Evolutionary conservation across 2,329 filamentous ascomycete genomes (phyloP).

Genomic region (Leptographium wingfieldii): DNA sequence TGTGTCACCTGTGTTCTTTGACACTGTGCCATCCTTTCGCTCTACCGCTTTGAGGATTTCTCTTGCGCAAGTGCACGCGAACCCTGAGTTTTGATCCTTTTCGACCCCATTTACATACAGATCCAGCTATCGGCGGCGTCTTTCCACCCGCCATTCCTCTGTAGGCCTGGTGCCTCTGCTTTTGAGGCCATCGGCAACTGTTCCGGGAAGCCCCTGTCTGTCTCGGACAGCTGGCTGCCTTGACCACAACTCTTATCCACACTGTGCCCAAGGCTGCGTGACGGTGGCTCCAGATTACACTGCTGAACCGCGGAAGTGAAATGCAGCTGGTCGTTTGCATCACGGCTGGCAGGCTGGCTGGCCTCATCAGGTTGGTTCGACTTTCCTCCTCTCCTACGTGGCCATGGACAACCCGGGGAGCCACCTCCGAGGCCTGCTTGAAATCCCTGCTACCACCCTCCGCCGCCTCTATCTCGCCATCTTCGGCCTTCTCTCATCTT

Average conservation of each 20-base stretch:
- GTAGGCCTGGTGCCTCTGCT: too few species aligned
- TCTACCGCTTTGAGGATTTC: background rate
- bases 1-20: background rate
- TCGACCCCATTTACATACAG: background rate
- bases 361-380: background rate
- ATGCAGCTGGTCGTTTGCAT: too few species aligned
- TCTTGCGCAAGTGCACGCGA: background rate
- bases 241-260: too few species aligned
- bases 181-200: too few species aligned
- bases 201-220: too few species aligned
- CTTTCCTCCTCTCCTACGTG: background rate
- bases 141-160: background rate
- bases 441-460: background rate
- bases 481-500: background rate
- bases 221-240: too few species aligned
- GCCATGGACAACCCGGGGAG: background rate
- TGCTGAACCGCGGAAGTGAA: too few species aligned
- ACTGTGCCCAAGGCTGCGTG: too few species aligned
- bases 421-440: background rate
- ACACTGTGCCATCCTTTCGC: background rate
- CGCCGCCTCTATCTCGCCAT: too few species aligned
- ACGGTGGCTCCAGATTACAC: too few species aligned
- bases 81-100: background rate
- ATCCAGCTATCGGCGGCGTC: background rate
- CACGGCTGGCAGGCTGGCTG: background rate